Percentiles rank a stretch among this genome's conserved stretches.
phyloP scores from a whole-genome alignment of 106 monocot genomes.

The Dioscorea dumetorum region DNA sequence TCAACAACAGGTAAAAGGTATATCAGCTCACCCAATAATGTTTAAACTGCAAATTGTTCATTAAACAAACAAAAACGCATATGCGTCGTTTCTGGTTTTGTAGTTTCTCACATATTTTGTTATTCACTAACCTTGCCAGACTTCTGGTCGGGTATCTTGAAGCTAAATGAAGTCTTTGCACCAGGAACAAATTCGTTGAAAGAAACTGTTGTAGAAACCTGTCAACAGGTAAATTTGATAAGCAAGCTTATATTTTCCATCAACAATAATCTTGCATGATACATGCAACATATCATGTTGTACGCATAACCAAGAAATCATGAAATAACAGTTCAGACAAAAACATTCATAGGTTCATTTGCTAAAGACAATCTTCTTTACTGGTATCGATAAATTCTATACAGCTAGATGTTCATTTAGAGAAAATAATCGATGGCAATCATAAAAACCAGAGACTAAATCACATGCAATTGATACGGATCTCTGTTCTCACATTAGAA shows the following conservation, averaged over 20 bases:
- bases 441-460: too few species aligned
- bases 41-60: too few species aligned
- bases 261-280: background rate
- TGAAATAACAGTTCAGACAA: background rate
- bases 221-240: background rate
- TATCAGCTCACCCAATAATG: too few species aligned
- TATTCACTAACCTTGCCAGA: constrained; percentile 56
- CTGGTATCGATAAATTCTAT: too few species aligned
- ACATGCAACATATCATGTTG: background rate
- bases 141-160: constrained; percentile 71
- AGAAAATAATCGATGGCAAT: too few species aligned
- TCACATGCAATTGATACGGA: background rate
- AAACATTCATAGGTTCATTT: too few species aligned
- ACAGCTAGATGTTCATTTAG: too few species aligned
- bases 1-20: too few species aligned
- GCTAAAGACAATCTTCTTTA: too few species aligned
- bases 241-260: background rate
- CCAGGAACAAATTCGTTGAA: constrained; percentile 41
- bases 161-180: constrained; percentile 50
- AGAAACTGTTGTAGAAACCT: constrained; percentile 63
- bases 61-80: background rate
- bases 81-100: background rate
- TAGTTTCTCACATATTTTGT: background rate
- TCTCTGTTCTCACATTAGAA: constrained; percentile 46
- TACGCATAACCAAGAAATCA: background rate